Conservation (phyloP, 2,329 filamentous ascomycete genomes). For the Rhynchosporium agropyri region DNA sequence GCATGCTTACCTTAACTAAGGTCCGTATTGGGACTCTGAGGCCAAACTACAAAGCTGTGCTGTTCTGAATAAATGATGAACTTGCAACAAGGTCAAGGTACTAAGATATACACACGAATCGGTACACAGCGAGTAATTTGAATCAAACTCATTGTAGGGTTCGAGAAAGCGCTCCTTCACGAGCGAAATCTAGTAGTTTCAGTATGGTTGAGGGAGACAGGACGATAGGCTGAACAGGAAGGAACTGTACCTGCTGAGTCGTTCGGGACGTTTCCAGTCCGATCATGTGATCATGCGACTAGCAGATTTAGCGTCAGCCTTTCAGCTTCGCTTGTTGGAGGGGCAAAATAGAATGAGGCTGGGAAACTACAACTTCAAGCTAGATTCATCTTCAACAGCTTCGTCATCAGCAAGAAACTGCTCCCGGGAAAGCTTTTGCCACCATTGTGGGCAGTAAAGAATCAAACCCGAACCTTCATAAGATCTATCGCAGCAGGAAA, state of each 20-base stretch:
- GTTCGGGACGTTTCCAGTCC: background rate
- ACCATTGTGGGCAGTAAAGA: slow-evolving; percentile 38
- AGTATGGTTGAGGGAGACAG: no score
- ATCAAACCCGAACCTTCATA: slow-evolving; percentile 25
- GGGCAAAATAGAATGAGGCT: slow-evolving; percentile 29
- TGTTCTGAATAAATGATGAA: no score
- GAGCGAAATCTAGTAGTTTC: background rate
- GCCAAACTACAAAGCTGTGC: no score
- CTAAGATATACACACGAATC: no score
- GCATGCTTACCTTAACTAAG: no score
- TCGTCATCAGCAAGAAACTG: slow-evolving; percentile 28
- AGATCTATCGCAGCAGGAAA: slow-evolving; percentile 33
- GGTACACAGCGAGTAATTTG: no score
- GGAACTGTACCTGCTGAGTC: no score
- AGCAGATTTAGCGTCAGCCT: background rate
- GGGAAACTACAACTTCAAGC: slow-evolving; percentile 25
- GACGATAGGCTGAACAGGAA: no score
- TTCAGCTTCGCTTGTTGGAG: slow-evolving; percentile 18
- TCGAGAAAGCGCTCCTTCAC: background rate
- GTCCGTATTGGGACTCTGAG: no score
- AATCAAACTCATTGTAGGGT: no score
- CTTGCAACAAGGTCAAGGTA: no score
- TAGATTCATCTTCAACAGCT: slow-evolving; percentile 29
- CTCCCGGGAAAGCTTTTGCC: slow-evolving; percentile 24
- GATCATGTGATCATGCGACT: slow-evolving; percentile 9